phyloP scores from a whole-genome alignment of 345 rosid genomes.

The Chamaenerion angustifolium region DNA sequence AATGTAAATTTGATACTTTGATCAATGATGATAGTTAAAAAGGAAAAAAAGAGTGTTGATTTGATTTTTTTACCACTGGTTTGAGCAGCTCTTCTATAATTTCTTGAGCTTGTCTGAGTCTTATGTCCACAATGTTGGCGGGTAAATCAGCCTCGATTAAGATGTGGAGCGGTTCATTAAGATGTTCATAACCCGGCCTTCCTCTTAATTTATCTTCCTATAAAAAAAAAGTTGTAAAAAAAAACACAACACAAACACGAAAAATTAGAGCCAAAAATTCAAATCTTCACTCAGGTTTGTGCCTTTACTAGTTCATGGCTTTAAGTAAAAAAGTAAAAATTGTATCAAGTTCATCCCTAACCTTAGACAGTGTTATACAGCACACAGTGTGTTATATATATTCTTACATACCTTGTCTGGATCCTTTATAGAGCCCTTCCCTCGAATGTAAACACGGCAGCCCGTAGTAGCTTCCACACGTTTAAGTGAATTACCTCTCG shows the following conservation, averaged over 20 bases:
- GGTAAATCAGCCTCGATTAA: conserved; percentile 37
- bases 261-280: not conserved
- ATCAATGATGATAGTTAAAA: not conserved
- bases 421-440: conserved; percentile 96
- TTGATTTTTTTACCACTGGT: conserved; percentile 61
- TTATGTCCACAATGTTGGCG: conserved; percentile 30
- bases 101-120: conserved; percentile 37
- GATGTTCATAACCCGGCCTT: conserved; percentile 39
- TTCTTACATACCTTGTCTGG: conserved; percentile 65
- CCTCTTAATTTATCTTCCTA: conserved; percentile 37
- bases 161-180: conserved; percentile 38
- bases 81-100: conserved; percentile 43
- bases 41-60: conserved; percentile 7
- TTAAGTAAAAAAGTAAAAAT: no score
- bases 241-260: not conserved
- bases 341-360: no score
- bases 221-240: no score
- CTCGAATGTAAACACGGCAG: conserved; percentile 94
- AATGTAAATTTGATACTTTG: no score
- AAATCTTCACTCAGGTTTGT: no score
- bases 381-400: not conserved
- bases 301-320: no score
- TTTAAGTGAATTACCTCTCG: conserved; percentile 95
- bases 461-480: conserved; percentile 98
- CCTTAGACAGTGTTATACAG: no score